Base-by-base conservation (phyloP, 805 yeast genomes). In the Barnettozyma salicaria region DNA sequence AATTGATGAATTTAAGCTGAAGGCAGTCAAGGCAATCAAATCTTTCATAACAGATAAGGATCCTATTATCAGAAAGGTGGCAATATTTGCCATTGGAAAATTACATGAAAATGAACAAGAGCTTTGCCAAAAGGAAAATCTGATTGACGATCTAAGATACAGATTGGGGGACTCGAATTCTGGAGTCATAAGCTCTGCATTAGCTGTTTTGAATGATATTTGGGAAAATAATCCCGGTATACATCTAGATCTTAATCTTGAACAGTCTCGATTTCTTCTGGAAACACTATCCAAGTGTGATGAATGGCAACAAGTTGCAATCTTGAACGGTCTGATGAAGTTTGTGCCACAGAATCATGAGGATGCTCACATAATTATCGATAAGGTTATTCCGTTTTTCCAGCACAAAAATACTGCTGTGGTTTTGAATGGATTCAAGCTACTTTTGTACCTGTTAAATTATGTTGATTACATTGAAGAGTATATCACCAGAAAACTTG, bases 341-440 rank as follows among this genome's bases (percentile, higher is more conserved):
- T 85, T 70, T 55, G 80, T 80, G 2, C 97, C 97, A 2, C 76
- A 78, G 44, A 64, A 70, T 0, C 63, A 75, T n/a, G 65, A 64
- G 2, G 90, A 82, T 26, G 87, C 95, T 0, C 60, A 74, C 29
- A 65, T 66, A 4, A 52, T 89, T 49, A 75, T 86, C 18, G 90
- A 82, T 26, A 62, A 70, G 11, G 65, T 76, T 4, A 56, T 81
- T 6, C 88, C 96, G 0, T 74, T 79, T 27, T 61, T 90, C 18
- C 94, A 78, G 51, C 94, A 85, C 55, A 80, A 78, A 13, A 88
- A 85, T 58, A 67, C 95, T 0, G 72, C 92, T 0, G 92, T 89
- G 9, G 90, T 83, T 0, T 57, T 88, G 41, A 88, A 85, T 48
- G 69, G 95, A 0, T 64, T 85, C 37, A 78, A 87, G 43, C 75